A percentile compares a stretch with the other conserved stretches of the same genome.
phyloP scores from a whole-genome alignment of 2,329 filamentous ascomycete genomes.

The Hirsutella minnesotensis region DNA sequence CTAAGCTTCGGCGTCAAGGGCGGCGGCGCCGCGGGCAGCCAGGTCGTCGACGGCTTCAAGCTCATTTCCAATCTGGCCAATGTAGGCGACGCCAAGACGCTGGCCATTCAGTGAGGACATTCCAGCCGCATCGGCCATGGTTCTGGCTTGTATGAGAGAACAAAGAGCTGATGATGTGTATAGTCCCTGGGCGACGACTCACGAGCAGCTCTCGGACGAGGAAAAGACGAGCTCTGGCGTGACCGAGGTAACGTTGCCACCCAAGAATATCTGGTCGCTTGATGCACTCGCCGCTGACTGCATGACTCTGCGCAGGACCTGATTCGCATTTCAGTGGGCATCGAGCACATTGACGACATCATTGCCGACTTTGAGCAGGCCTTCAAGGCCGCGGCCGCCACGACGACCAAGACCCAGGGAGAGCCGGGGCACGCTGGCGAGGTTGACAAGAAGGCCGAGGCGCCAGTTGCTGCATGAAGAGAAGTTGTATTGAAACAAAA shows the following conservation, averaged over 20 bases:
- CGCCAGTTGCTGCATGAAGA: slow-evolving; percentile 17
- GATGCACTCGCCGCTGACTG: background rate
- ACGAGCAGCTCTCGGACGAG: slow-evolving; percentile 77
- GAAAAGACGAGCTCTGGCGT: slow-evolving; percentile 75
- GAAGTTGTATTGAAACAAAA: background rate
- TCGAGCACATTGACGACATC: slow-evolving; percentile 95
- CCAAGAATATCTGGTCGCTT: background rate
- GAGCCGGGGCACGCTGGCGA: slow-evolving; percentile 11
- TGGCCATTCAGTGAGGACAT: slow-evolving; percentile 61
- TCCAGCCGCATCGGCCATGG: too few relatives aligned
- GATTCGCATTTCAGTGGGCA: slow-evolving; percentile 90
- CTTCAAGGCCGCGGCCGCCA: slow-evolving; percentile 50
- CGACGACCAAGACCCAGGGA: slow-evolving; percentile 23
- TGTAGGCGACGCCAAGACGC: slow-evolving; percentile 88
- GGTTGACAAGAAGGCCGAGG: slow-evolving; percentile 24
- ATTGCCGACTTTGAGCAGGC: slow-evolving; percentile 91
- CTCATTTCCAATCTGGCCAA: slow-evolving; percentile 93
- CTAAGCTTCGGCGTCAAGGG: slow-evolving; percentile 91
- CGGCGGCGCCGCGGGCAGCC: slow-evolving; percentile 67
- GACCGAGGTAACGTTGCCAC: slow-evolving; percentile 44
- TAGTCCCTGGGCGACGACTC: slow-evolving; percentile 80
- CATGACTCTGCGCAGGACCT: too few relatives aligned
- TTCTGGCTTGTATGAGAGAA: too few relatives aligned
- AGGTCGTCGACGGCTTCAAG: slow-evolving; percentile 90
- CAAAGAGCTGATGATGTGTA: background rate